These are phyloP conservation scores for Yueomyces sp. DNA, from an alignment of 805 yeast species.

Conservation along the genomic window DNA sequence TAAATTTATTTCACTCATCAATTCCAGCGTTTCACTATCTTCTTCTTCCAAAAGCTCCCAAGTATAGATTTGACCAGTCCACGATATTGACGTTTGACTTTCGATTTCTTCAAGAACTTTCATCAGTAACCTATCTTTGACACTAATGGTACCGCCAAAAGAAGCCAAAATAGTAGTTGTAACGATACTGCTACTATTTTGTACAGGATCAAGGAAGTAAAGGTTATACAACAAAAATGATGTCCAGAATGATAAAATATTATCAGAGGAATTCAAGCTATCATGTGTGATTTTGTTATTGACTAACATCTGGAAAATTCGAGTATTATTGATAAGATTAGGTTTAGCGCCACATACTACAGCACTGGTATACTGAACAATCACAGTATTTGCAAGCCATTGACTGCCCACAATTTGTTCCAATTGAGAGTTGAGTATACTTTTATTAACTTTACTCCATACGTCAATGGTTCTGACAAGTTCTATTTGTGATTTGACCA, in stretches of 20 bases:
- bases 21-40: constrained; percentile 28
- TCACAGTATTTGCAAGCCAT: constrained; percentile 32
- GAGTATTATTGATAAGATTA: constrained; percentile 30
- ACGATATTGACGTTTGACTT: constrained; percentile 34
- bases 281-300: constrained; percentile 35
- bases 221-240: constrained; percentile 36
- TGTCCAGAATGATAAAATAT: constrained; percentile 27
- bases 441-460: constrained; percentile 30
- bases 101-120: constrained; percentile 47
- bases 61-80: constrained; percentile 48
- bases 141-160: constrained; percentile 49
- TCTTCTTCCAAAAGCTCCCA: constrained; percentile 48
- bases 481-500: constrained; percentile 22
- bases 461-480: constrained; percentile 22
- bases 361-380: constrained; percentile 35
- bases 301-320: constrained; percentile 48
- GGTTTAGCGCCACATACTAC: constrained; percentile 27
- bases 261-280: constrained; percentile 11
- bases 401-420: constrained; percentile 40
- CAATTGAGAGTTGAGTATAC: constrained; percentile 46
- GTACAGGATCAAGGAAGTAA: constrained; percentile 32
- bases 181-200: constrained; percentile 33
- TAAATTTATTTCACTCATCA: constrained; percentile 35
- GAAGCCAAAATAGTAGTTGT: constrained; percentile 37
- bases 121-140: constrained; percentile 52